Evolutionary conservation across 75 land plant species (phyloP), one percentile per base, ranked within the genome.

Genomic region (Sequoiadendron giganteum): DNA sequence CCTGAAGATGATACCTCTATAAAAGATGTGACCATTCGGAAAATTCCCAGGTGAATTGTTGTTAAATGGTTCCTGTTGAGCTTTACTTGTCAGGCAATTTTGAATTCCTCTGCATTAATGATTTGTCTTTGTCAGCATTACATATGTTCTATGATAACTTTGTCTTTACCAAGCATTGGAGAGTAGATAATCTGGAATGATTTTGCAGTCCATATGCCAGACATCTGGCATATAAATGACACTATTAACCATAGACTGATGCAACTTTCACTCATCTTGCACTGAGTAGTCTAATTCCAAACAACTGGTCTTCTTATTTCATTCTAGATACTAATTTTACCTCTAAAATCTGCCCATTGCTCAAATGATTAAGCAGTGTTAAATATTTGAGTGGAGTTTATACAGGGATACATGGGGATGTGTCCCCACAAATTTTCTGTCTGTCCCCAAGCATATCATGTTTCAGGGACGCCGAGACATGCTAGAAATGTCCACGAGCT

Each of bases 1-100:
- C 94, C 95, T 15, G 97, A 96, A 90, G 97, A 96, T 89, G 97
- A 93, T 84, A 90, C 91, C 0, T 93, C 93, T 3, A 90, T 96
- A 77, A 92, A 90, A 87, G 87, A 94, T 89, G 91, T 94, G 48
- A 94, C 93, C 16, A 94, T 96, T 36, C 93, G 97, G 56, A 95
- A 91, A 86, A 94, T 96, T 84, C 97, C 95, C 0, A 95, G 97
- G 97, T 93, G 86, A 39, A 72, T 49, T 58, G 16, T 30, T 88
- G 38, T 88, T 65, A 34, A 32, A n/a, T 49, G 65, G 55, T 85
- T 38, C 65, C 3, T 3, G 10, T 58, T 82, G 47, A 45, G 10
- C 84, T 82, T 47, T 82, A 82, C 54, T 82, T 82, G 30, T 82
- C 54, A 47, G 5, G 1, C 14, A 47, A 28, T 47, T 47, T 28